Percentiles rank a stretch among this genome's conserved stretches.
Evolutionary conservation across 495 filamentous ascomycete species (phyloP).

Genomic region (Penicillium macrosclerotiorum): DNA sequence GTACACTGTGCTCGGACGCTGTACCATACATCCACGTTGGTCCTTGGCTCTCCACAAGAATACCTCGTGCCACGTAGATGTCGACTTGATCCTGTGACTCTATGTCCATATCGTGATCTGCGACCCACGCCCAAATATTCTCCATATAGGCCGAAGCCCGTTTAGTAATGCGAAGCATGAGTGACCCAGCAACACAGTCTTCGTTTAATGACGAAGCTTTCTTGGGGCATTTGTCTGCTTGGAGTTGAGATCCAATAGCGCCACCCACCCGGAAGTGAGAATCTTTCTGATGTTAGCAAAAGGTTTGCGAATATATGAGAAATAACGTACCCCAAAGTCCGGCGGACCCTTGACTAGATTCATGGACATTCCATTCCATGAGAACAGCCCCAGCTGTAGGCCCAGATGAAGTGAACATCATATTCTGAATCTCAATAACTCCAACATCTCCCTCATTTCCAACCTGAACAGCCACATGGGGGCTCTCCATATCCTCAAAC

Average conservation of each 20-base stretch:
- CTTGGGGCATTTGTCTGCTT: constrained; percentile 63
- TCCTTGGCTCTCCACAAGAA: constrained; percentile 53
- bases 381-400: constrained; percentile 77
- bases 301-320: neutral
- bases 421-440: constrained; percentile 71
- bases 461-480: constrained; percentile 71
- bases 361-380: constrained; percentile 79
- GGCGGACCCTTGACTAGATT: constrained; percentile 57
- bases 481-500: constrained; percentile 64
- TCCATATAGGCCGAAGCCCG: constrained; percentile 53
- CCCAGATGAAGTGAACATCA: constrained; percentile 70
- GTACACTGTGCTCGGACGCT: constrained; percentile 63
- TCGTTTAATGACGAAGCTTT: constrained; percentile 39
- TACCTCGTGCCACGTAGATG: constrained; percentile 59
- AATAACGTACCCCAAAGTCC: constrained; percentile 58
- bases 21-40: constrained; percentile 64
- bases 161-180: constrained; percentile 56
- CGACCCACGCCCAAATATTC: constrained; percentile 62
- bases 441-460: constrained; percentile 71
- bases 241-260: constrained; percentile 68
- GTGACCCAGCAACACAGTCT: constrained; percentile 58
- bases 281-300: constrained; percentile 38
- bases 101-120: constrained; percentile 67
- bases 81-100: constrained; percentile 54
- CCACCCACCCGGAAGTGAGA: constrained; percentile 80